Evolutionary conservation across 2,329 filamentous ascomycete species (phyloP).

Genomic region (Stromatinia cepivora): DNA sequence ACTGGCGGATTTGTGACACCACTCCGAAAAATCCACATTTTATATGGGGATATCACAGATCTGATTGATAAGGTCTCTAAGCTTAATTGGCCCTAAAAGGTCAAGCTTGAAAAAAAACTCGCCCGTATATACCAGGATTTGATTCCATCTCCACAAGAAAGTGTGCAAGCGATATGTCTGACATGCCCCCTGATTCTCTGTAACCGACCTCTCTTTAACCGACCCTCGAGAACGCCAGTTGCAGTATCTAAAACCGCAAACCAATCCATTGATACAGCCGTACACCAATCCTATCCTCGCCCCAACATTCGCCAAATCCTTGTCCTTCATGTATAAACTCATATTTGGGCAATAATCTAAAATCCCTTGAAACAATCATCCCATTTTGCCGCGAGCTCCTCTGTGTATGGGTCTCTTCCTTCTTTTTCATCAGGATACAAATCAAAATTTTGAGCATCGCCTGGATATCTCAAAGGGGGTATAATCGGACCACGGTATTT

Average conservation of each 20-base stretch:
- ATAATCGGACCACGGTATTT: conserved; percentile 69
- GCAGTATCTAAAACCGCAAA: conserved; percentile 14
- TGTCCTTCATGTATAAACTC: neutral
- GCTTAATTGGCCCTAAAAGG: conserved; percentile 4
- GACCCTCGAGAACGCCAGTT: conserved; percentile 20
- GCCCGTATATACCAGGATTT: neutral
- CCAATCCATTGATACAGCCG: conserved; percentile 15
- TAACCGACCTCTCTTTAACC: conserved; percentile 14
- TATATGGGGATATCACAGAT: neutral
- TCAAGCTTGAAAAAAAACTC: neutral
- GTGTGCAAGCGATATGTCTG: conserved; percentile 16
- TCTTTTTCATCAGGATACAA: conserved; percentile 76
- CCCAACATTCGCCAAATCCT: conserved; percentile 9
- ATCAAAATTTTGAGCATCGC: conserved; percentile 80
- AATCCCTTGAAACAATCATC: conserved; percentile 73
- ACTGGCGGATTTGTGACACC: neutral
- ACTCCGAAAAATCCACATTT: neutral
- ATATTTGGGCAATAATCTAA: conserved; percentile 41
- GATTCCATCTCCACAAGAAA: neutral
- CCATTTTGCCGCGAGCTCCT: conserved; percentile 67
- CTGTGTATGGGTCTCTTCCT: conserved; percentile 64
- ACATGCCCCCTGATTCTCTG: conserved; percentile 9
- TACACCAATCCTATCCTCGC: conserved; percentile 10
- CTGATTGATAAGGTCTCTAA: conserved; percentile 1
- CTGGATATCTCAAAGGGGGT: conserved; percentile 69